phyloP scores from a whole-genome alignment of 2,329 filamentous ascomycete genomes.

The Botrytis paeoniae region DNA sequence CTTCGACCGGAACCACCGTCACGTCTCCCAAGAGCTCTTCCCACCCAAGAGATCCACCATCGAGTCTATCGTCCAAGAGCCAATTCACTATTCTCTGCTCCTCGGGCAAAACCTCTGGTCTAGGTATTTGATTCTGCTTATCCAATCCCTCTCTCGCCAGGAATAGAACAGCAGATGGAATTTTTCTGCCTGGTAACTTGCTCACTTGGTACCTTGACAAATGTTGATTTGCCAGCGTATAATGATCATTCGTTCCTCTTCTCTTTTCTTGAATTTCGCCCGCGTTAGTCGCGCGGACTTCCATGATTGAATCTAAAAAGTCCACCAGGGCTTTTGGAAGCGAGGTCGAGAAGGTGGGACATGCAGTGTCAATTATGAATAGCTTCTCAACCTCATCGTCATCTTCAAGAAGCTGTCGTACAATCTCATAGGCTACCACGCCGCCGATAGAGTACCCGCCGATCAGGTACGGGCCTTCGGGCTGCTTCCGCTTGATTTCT shows the following conservation, averaged over 20 bases:
- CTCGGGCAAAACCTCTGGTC: slow-evolving; percentile 55
- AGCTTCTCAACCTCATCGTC: slow-evolving; percentile 58
- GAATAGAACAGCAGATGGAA: slow-evolving; percentile 60
- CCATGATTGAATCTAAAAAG: slow-evolving; percentile 68
- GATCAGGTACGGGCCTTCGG: slow-evolving; percentile 63
- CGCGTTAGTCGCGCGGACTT: slow-evolving; percentile 53
- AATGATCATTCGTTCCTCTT: slow-evolving; percentile 70
- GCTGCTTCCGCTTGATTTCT: slow-evolving; percentile 70
- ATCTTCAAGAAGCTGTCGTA: slow-evolving; percentile 55
- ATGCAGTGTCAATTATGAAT: slow-evolving; percentile 64
- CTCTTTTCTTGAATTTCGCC: slow-evolving; percentile 42
- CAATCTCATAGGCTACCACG: slow-evolving; percentile 66
- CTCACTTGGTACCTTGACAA: slow-evolving; percentile 63
- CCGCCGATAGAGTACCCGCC: slow-evolving; percentile 75
- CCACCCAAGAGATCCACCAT: slow-evolving; percentile 68
- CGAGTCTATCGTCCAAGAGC: slow-evolving; percentile 67
- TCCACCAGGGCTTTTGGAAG: slow-evolving; percentile 50
- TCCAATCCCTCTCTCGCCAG: slow-evolving; percentile 73
- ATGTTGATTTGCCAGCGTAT: slow-evolving; percentile 47
- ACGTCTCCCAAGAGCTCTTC: slow-evolving; percentile 33
- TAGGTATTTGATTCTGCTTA: slow-evolving; percentile 43
- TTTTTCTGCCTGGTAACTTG: slow-evolving; percentile 44
- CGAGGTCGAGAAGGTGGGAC: slow-evolving; percentile 63
- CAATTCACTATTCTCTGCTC: slow-evolving; percentile 55
- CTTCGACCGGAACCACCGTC: slow-evolving; percentile 18